Evolutionary conservation across 2,329 filamentous ascomycete genomes (phyloP).

Genomic region (Boeremia lycopersici): DNA sequence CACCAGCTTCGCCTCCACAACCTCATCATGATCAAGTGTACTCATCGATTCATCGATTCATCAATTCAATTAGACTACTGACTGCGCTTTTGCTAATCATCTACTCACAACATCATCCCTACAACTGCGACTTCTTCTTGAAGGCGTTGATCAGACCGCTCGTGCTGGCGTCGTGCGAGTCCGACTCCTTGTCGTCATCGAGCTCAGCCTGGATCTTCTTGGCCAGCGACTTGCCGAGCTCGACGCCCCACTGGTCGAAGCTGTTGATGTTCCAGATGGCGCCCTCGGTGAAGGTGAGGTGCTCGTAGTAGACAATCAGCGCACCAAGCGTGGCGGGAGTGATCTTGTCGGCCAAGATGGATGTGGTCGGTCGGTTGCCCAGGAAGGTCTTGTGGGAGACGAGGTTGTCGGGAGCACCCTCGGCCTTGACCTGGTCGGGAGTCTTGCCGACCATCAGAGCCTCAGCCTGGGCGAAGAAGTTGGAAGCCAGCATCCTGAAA

Average conservation of each 20-base stretch:
- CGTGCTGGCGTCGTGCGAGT: slow-evolving; percentile 84
- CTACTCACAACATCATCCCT: slow-evolving; percentile 8
- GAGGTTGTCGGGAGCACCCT: slow-evolving; percentile 74
- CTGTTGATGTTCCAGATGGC: slow-evolving; percentile 99
- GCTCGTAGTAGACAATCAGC: slow-evolving; percentile 98
- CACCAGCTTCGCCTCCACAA: too few relatives aligned
- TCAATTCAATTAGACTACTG: slow-evolving; percentile 8
- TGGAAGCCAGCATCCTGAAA: slow-evolving; percentile 78
- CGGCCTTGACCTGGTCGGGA: slow-evolving; percentile 76
- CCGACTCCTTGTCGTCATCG: slow-evolving; percentile 73
- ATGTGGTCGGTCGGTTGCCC: slow-evolving; percentile 95
- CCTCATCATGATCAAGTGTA: background rate
- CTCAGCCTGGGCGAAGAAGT: slow-evolving; percentile 89
- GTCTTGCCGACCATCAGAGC: slow-evolving; percentile 92
- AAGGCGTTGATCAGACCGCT: slow-evolving; percentile 89
- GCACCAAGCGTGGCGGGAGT: slow-evolving; percentile 92
- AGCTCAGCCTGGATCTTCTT: slow-evolving; percentile 75
- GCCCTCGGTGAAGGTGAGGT: slow-evolving; percentile 96
- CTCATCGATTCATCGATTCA: slow-evolving; percentile 3
- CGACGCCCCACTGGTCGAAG: slow-evolving; percentile 99
- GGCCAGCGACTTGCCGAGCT: slow-evolving; percentile 93
- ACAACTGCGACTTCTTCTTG: slow-evolving; percentile 70
- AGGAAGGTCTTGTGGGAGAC: slow-evolving; percentile 99
- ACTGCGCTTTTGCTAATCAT: slow-evolving; percentile 8
- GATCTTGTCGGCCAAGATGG: slow-evolving; percentile 90